phyloP scores from a whole-genome alignment of 2,329 filamentous ascomycete species.

The Ustulina deusta region DNA sequence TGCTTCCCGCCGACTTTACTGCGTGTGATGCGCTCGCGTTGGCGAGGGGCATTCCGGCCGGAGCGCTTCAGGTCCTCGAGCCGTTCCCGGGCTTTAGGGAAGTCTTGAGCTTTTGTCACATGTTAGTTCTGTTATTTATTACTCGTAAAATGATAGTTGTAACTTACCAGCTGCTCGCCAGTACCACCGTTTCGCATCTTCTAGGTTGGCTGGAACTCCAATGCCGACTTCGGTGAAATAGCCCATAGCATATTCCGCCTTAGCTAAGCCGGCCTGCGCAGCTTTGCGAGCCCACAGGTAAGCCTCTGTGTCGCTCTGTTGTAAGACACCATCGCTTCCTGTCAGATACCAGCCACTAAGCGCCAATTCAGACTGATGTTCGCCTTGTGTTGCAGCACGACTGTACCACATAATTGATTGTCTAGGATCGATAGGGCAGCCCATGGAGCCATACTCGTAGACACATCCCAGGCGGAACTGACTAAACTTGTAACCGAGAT shows the following conservation, averaged over 20 bases:
- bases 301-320: conserved; percentile 94
- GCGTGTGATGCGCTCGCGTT: conserved; percentile 81
- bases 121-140: conserved; percentile 46
- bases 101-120: conserved; percentile 81
- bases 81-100: conserved; percentile 90
- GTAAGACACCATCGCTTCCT: conserved; percentile 85
- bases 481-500: conserved; percentile 93
- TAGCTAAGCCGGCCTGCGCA: conserved; percentile 85
- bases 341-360: conserved; percentile 96
- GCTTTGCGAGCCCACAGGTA: conserved; percentile 98
- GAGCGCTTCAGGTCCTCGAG: conserved; percentile 91
- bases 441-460: conserved; percentile 89
- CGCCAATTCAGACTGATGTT: conserved; percentile 90
- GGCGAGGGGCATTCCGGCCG: conserved; percentile 77
- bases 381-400: conserved; percentile 88
- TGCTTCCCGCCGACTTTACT: conserved; percentile 80
- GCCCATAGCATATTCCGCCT: conserved; percentile 98
- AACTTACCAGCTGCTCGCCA: conserved; percentile 93
- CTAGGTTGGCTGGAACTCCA: conserved; percentile 84
- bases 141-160: not conserved
- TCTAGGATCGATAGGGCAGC: conserved; percentile 83
- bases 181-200: conserved; percentile 98
- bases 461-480: conserved; percentile 90
- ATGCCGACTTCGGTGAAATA: conserved; percentile 98
- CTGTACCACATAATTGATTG: conserved; percentile 95